A percentile compares a stretch with the other conserved stretches of the same genome.
These are phyloP conservation scores for Tausonia pullulans DNA, from an alignment of 1,284 basidiomycete species.

Conservation along the genomic window DNA sequence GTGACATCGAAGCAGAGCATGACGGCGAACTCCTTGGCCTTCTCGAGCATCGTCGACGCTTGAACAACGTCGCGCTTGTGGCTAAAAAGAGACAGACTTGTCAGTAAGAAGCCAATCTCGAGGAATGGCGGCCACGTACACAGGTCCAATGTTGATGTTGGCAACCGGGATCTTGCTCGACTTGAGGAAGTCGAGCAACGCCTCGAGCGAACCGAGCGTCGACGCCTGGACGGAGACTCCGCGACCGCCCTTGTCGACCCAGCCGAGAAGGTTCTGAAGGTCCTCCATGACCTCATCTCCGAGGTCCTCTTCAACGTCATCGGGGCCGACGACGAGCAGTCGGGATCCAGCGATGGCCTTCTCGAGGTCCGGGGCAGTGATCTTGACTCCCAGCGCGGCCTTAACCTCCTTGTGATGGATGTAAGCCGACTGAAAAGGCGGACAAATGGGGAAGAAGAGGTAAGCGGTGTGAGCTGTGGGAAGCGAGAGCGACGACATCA, in stretches of 20 bases:
- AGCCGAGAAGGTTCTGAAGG: constrained; percentile 77
- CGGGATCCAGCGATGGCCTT: constrained; percentile 99
- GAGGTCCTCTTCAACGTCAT: constrained; percentile 91
- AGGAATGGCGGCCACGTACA: constrained; percentile 29
- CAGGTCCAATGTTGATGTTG: constrained; percentile 95
- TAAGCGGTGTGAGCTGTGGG: constrained; percentile 3
- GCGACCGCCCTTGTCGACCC: constrained; percentile 85
- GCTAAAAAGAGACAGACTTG: no score
- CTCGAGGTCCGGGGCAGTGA: constrained; percentile 89
- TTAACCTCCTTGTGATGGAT: constrained; percentile 98
- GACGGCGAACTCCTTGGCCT: constrained; percentile 87
- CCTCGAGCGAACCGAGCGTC: constrained; percentile 94
- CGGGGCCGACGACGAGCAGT: constrained; percentile 78
- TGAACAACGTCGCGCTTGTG: constrained; percentile 95
- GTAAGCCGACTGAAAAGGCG: constrained; percentile 61
- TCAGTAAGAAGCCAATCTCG: no score
- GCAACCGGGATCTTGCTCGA: constrained; percentile 93
- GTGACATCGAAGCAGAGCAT: constrained; percentile 95
- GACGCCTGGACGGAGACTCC: constrained; percentile 98
- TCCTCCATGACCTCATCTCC: constrained; percentile 96
- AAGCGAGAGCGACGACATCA: not conserved
- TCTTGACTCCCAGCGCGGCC: constrained; percentile 94
- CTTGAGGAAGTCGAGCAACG: constrained; percentile 90
- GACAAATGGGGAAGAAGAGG: not conserved
- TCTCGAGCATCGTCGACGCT: constrained; percentile 87